These are phyloP conservation scores for Plantago major DNA, from an alignment of 257 asterid genomes.

Conservation along the genomic window DNA sequence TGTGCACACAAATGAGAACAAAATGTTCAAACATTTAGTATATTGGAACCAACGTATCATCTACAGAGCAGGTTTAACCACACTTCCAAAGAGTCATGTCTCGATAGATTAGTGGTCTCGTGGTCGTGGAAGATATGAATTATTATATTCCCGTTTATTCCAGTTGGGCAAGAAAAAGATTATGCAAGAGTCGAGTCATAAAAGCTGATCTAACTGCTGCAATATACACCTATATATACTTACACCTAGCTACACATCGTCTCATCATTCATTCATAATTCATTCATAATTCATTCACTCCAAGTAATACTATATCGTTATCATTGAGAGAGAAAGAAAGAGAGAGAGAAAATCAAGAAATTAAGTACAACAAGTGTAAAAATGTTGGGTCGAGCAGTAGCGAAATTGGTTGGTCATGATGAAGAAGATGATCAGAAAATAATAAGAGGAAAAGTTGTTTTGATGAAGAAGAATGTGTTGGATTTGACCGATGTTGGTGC, in stretches of 20 bases:
- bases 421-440: constrained; percentile 1
- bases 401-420: not conserved
- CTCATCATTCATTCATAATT: not conserved
- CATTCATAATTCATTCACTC: not conserved
- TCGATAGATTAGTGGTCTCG: too few species aligned
- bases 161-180: not conserved
- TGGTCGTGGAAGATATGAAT: too few species aligned
- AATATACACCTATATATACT: not conserved
- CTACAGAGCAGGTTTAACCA: too few species aligned
- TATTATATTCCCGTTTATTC: too few species aligned
- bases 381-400: constrained; percentile 24
- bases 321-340: not conserved
- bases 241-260: not conserved
- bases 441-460: constrained; percentile 3
- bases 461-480: constrained; percentile 15
- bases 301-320: too few species aligned
- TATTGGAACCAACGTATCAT: too few species aligned
- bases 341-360: not conserved
- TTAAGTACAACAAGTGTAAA: not conserved
- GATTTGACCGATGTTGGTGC: constrained; percentile 10
- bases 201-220: not conserved
- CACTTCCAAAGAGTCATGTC: too few species aligned
- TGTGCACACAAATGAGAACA: too few species aligned
- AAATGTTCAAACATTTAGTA: too few species aligned
- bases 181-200: not conserved